Evolutionary conservation across 345 rosid species (phyloP), one percentile per base, ranked within the genome.

Genomic region (Euphorbia tirucalli): DNA sequence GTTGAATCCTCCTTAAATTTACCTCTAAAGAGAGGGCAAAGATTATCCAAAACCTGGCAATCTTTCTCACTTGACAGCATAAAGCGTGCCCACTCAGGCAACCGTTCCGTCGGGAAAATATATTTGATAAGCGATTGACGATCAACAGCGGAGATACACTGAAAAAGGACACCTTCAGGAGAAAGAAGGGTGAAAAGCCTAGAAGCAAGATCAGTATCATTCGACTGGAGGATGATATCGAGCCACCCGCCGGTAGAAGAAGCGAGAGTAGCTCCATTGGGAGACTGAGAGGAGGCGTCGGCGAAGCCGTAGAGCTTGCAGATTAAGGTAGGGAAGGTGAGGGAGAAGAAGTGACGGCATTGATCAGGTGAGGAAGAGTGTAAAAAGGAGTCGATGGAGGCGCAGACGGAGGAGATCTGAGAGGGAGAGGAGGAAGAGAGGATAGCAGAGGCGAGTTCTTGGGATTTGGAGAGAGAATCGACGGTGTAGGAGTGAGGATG

Each of bases 291-390:
- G 61, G 87, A 28, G 61, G 82, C 80, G 59, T 86, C 89, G 63
- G 83, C 87, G 87, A 93, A 93, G 65, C 97, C 96, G 71, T 87
- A 93, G 61, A 91, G 87, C 81, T 90, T 89, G 66, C 88, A 87
- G 82, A 93, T 88, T 77, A 93, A 81, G 49, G 83, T 59, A 7
- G 98, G 97, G 77, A 93, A 93, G 66, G 98, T 73, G 71, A 88
- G 50, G 75, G 94, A 93, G 87, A 88, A 93, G 91, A 93, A 93
- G 79, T 89, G 93, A 65, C 98, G 98, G 69, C 83, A 88, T 19
- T 93, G 96, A 73, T 93, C 97, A 41, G 97, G 88, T 11, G 91
- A 70, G 70, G 82, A 88, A 4, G 90, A 85, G 73, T 71, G 91
- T 4, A 89, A 78, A 81, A 88, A 91, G 70, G 90, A 76, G 62